These are phyloP conservation scores for Microstroma glucosiphilum DNA, from an alignment of 1,284 basidiomycete genomes.

Conservation along the genomic window DNA sequence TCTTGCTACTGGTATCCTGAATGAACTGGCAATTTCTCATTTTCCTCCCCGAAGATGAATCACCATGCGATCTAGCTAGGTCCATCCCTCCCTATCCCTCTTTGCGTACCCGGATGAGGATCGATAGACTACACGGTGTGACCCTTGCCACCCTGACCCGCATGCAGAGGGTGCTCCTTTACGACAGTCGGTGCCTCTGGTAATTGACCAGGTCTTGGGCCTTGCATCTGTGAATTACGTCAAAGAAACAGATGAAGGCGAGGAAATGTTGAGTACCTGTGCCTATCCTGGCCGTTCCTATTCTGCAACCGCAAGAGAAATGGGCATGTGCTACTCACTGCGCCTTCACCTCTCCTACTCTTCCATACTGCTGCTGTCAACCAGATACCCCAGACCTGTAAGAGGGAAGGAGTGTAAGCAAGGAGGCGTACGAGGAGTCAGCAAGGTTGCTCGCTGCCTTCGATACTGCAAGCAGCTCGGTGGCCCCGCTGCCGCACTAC, in stretches of 20 bases:
- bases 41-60: no score
- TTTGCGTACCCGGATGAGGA: no score
- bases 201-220: no score
- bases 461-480: no score
- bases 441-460: neutral
- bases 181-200: neutral
- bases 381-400: constrained; percentile 43
- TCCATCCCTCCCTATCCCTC: no score
- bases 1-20: no score
- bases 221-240: neutral
- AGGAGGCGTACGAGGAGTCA: constrained; percentile 4
- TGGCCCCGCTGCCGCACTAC: constrained; percentile 10
- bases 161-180: constrained; percentile 4
- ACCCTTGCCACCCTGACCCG: neutral
- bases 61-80: no score
- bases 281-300: neutral
- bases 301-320: neutral
- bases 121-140: constrained; percentile 1
- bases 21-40: no score
- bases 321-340: constrained; percentile 21
- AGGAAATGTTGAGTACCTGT: neutral
- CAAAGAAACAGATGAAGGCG: neutral
- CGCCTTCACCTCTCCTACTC: constrained; percentile 35
- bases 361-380: constrained; percentile 45
- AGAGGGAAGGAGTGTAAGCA: neutral